These are phyloP conservation scores for Saturnispora hagleri DNA, from an alignment of 805 yeast genomes.

Conservation along the genomic window DNA sequence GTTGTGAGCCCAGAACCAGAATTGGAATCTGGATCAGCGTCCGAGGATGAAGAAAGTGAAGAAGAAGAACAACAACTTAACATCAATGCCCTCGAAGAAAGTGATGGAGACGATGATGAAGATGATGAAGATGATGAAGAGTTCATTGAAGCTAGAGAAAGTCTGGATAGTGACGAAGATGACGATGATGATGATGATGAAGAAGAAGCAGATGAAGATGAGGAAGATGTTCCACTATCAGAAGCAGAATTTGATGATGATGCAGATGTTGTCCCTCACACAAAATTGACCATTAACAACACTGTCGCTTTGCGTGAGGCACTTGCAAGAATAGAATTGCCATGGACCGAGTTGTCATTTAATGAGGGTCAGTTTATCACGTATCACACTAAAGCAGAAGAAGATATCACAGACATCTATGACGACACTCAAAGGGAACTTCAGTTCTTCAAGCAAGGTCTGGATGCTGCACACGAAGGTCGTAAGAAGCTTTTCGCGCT, in stretches of 20 bases:
- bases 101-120: slow-evolving; percentile 22
- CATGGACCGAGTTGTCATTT: slow-evolving; percentile 60
- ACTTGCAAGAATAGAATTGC: slow-evolving; percentile 55
- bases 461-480: slow-evolving; percentile 71
- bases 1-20: slow-evolving; percentile 29
- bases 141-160: slow-evolving; percentile 2
- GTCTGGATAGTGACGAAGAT: slow-evolving; percentile 16
- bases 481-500: slow-evolving; percentile 56
- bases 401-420: slow-evolving; percentile 73
- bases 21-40: slow-evolving; percentile 22
- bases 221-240: slow-evolving; percentile 77
- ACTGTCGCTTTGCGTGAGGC: slow-evolving; percentile 70
- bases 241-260: slow-evolving; percentile 91
- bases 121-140: slow-evolving; percentile 30
- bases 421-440: slow-evolving; percentile 95
- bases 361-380: slow-evolving; percentile 75
- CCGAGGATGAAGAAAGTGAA: slow-evolving; percentile 25
- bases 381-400: slow-evolving; percentile 49
- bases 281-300: slow-evolving; percentile 83
- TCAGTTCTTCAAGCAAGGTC: slow-evolving; percentile 90
- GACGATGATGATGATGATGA: slow-evolving; percentile 33
- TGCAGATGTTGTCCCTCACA: slow-evolving; percentile 89
- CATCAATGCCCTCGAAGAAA: slow-evolving; percentile 9
- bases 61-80: slow-evolving; percentile 21
- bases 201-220: slow-evolving; percentile 56